A percentile compares a stretch with the other conserved stretches of the same genome.
Evolutionary conservation across 108 stramenopile genomes (phyloP).

Genomic region (Pseudonitzschia pungens): DNA sequence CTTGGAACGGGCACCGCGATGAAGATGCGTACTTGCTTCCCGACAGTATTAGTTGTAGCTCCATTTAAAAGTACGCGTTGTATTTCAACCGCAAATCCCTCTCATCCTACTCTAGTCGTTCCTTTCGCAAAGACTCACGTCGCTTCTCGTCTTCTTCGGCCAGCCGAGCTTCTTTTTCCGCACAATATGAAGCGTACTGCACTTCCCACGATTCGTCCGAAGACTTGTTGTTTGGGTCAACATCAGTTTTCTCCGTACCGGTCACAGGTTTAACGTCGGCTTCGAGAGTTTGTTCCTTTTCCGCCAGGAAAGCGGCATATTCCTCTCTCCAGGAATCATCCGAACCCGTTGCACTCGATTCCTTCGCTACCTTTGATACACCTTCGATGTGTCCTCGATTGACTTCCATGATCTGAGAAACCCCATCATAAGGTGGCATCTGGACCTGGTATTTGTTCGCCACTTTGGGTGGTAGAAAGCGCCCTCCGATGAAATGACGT

Average conservation of each 20-base stretch:
- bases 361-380: background rate
- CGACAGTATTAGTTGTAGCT: too few relatives aligned
- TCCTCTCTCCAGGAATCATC: constrained; percentile 39
- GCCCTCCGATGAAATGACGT: constrained; percentile 91
- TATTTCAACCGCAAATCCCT: too few relatives aligned
- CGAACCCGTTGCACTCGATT: background rate
- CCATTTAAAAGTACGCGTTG: too few relatives aligned
- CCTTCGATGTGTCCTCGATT: constrained; percentile 19
- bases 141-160: constrained; percentile 22
- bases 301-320: constrained; percentile 42
- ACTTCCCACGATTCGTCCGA: constrained; percentile 49
- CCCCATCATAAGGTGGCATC: constrained; percentile 83
- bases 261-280: background rate
- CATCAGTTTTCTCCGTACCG: background rate
- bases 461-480: constrained; percentile 87
- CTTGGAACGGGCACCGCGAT: too few relatives aligned
- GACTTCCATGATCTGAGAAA: constrained; percentile 74
- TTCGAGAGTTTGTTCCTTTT: constrained; percentile 26
- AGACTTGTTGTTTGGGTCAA: background rate
- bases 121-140: background rate
- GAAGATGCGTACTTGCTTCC: too few relatives aligned
- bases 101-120: background rate
- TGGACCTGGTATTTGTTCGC: constrained; percentile 78
- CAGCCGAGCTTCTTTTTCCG: constrained; percentile 39
- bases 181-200: constrained; percentile 59